Conservation (phyloP, 1,284 basidiomycete species). For the Apiotrichum gracile region DNA sequence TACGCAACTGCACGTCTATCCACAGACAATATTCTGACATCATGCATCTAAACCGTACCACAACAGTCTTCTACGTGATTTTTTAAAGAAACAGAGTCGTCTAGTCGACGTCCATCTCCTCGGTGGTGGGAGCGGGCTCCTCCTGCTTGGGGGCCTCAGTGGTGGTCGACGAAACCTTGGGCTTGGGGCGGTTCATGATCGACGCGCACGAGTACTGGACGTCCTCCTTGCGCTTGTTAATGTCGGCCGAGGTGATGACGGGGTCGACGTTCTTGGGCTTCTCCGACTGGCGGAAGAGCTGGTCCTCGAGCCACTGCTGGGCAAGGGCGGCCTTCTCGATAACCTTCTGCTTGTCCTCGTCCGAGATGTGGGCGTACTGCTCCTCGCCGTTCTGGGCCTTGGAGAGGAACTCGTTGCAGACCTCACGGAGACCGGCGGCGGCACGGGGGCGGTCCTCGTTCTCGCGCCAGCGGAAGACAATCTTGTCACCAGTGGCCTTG, state of each 20-base stretch:
- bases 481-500: conserved; percentile 75
- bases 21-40: background rate
- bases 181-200: conserved; percentile 81
- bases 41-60: conserved; percentile 5
- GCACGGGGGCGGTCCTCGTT: conserved; percentile 68
- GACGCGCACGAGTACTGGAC: conserved; percentile 75
- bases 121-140: conserved; percentile 19
- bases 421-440: conserved; percentile 70
- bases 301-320: conserved; percentile 90
- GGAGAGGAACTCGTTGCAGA: conserved; percentile 72
- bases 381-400: conserved; percentile 77
- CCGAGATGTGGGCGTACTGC: conserved; percentile 77
- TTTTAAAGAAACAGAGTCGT: background rate
- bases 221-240: conserved; percentile 82
- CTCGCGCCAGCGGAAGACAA: conserved; percentile 74
- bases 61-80: background rate
- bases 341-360: conserved; percentile 75
- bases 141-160: conserved; percentile 51
- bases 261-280: conserved; percentile 79
- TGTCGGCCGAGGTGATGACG: conserved; percentile 69
- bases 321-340: conserved; percentile 58
- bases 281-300: conserved; percentile 76
- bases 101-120: conserved; percentile 46
- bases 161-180: conserved; percentile 62
- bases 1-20: background rate